A percentile compares a stretch with the other conserved stretches of the same genome.
phyloP scores from a whole-genome alignment of 1,284 basidiomycete species.

The Puccinia novopanici region DNA sequence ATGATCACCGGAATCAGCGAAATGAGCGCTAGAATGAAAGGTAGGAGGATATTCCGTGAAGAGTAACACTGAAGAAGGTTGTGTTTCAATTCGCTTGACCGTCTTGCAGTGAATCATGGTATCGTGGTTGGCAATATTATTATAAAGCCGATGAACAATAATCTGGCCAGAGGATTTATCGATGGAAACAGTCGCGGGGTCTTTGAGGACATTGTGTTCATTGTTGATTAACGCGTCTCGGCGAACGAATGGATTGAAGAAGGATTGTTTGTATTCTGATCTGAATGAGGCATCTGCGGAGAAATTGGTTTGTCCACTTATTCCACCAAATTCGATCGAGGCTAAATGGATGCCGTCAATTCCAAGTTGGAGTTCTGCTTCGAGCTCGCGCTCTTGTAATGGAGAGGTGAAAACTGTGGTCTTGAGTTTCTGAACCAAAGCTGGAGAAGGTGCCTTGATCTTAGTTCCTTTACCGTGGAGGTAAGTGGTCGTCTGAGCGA shows the following conservation, averaged over 20 bases:
- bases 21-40: slow-evolving; percentile 9
- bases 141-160: slow-evolving; percentile 1
- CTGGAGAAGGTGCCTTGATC: slow-evolving; percentile 2
- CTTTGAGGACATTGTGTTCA: not conserved
- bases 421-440: slow-evolving; percentile 30
- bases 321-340: slow-evolving; percentile 26
- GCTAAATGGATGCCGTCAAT: slow-evolving; percentile 1
- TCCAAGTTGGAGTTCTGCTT: not conserved
- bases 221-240: not conserved
- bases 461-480: not conserved
- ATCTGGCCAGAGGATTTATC: slow-evolving; percentile 26
- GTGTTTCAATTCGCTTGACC: slow-evolving; percentile 25
- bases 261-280: slow-evolving; percentile 25
- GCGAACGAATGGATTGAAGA: not conserved
- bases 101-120: slow-evolving; percentile 21
- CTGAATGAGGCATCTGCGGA: slow-evolving; percentile 11
- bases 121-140: not conserved
- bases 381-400: not conserved
- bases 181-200: slow-evolving; percentile 2
- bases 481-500: not conserved
- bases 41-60: slow-evolving; percentile 21
- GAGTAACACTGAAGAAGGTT: slow-evolving; percentile 30
- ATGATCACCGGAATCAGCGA: not conserved
- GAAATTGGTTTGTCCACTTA: slow-evolving; percentile 1
- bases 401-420: not conserved